Conservation (phyloP, 2,329 filamentous ascomycete species). For the Diaporthe ilicicola region DNA sequence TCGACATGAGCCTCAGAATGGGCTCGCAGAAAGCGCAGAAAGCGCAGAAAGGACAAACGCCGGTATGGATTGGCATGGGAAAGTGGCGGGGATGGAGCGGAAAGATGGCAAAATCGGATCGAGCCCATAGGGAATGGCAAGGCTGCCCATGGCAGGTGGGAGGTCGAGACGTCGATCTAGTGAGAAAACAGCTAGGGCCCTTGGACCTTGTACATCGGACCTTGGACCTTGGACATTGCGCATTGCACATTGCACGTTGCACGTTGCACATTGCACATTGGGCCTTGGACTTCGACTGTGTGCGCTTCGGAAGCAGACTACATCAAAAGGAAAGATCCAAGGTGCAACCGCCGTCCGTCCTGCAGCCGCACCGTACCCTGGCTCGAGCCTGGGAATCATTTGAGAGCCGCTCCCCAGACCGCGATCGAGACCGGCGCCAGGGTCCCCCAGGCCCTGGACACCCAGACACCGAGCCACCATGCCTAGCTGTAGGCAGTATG, state of each 20-base stretch:
- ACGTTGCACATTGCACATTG: neutral
- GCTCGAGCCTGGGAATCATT: too few relatives aligned
- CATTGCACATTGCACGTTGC: neutral
- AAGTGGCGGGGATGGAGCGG: neutral
- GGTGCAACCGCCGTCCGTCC: neutral
- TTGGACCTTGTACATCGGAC: neutral
- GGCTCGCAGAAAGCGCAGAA: neutral
- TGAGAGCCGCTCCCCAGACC: slow-evolving; percentile 8
- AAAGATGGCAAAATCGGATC: neutral
- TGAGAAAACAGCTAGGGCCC: slow-evolving; percentile 1
- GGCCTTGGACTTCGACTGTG: neutral
- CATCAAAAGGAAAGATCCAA: neutral
- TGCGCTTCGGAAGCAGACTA: too few relatives aligned
- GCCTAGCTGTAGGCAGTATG: too few relatives aligned
- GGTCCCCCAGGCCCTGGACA: neutral
- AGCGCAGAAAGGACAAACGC: neutral
- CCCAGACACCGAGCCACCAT: neutral
- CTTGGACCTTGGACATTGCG: neutral
- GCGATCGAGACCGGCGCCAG: slow-evolving; percentile 4
- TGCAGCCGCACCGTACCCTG: neutral
- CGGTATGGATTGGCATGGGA: slow-evolving; percentile 1
- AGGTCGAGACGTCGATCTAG: neutral
- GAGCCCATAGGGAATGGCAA: neutral
- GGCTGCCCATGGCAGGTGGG: neutral
- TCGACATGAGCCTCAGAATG: neutral